A percentile compares a stretch with the other conserved stretches of the same genome.
phyloP scores from a whole-genome alignment of 768 basidiomycete species.

The Boletus subcaerulescens region DNA sequence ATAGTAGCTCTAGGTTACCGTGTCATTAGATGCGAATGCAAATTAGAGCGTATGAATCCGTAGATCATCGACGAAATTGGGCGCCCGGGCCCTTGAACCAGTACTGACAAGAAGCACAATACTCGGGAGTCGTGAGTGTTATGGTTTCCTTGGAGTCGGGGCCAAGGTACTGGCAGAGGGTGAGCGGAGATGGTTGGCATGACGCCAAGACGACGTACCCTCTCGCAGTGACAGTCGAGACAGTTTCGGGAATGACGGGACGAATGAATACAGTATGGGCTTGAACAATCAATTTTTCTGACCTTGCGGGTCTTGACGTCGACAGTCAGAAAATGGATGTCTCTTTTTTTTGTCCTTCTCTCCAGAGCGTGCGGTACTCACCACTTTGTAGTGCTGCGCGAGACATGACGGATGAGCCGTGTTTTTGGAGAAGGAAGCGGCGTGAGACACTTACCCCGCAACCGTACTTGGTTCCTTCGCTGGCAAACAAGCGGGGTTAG shows the following conservation, averaged over 20 bases:
- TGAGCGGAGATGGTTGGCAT: slow-evolving; percentile 3
- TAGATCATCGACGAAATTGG: slow-evolving; percentile 33
- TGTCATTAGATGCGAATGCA: slow-evolving; percentile 21
- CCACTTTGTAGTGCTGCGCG: slow-evolving; percentile 64
- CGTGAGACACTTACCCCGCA: slow-evolving; percentile 52
- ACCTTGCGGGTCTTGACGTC: slow-evolving; percentile 32
- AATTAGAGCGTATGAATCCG: not conserved
- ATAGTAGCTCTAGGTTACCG: slow-evolving; percentile 31
- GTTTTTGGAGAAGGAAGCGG: not conserved
- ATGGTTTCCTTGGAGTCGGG: slow-evolving; percentile 68
- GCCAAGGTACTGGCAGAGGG: slow-evolving; percentile 49
- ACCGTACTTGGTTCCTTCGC: slow-evolving; percentile 72
- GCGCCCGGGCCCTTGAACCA: slow-evolving; percentile 51
- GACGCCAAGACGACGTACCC: slow-evolving; percentile 29
- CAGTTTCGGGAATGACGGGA: slow-evolving; percentile 40
- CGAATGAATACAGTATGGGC: slow-evolving; percentile 40
- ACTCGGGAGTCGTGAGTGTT: slow-evolving; percentile 47
- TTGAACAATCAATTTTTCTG: slow-evolving; percentile 34
- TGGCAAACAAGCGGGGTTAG: slow-evolving; percentile 36
- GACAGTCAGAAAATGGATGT: slow-evolving; percentile 3
- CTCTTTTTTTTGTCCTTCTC: no score
- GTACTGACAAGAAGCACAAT: slow-evolving; percentile 56
- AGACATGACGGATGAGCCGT: slow-evolving; percentile 9
- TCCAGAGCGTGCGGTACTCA: slow-evolving; percentile 39
- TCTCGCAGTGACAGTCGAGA: slow-evolving; percentile 42